These are phyloP conservation scores for Cladosporium sp. DNA, from an alignment of 2,329 filamentous ascomycete species.

Conservation along the genomic window DNA sequence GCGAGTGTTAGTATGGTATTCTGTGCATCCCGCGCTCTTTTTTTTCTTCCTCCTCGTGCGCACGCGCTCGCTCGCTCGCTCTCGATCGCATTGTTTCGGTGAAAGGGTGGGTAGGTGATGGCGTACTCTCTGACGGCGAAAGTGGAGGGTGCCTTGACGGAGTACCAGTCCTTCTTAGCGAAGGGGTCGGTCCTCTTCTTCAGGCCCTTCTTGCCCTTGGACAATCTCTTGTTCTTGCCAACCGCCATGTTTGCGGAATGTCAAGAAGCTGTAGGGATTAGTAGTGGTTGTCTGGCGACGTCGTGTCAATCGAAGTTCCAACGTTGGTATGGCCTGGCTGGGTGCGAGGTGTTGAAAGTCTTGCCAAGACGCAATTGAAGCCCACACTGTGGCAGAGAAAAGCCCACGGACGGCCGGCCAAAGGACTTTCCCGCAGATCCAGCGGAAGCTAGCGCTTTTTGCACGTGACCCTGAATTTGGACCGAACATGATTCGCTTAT, in stretches of 20 bases:
- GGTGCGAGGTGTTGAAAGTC: not conserved
- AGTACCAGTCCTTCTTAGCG: conserved; percentile 97
- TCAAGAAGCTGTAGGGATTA: conserved; percentile 20
- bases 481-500: not conserved
- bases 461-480: not conserved
- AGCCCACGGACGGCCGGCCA: not conserved
- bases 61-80: conserved; percentile 13
- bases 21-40: conserved; percentile 18
- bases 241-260: conserved; percentile 62
- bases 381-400: not conserved
- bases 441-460: not conserved
- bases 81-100: conserved; percentile 15
- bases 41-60: conserved; percentile 8
- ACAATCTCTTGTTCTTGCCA: conserved; percentile 99
- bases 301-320: conserved; percentile 17
- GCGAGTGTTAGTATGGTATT: conserved; percentile 38
- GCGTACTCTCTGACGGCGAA: conserved; percentile 97
- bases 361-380: conserved; percentile 1
- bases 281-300: conserved; percentile 20
- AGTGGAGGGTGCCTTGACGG: conserved; percentile 95
- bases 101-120: conserved; percentile 23
- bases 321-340: conserved; percentile 3
- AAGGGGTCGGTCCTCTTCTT: conserved; percentile 99
- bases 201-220: conserved; percentile 99
- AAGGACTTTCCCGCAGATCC: not conserved